A percentile compares a stretch with the other conserved stretches of the same genome.
Evolutionary conservation across 2,329 filamentous ascomycete genomes (phyloP).

Genomic region (Zalaria sp.): DNA sequence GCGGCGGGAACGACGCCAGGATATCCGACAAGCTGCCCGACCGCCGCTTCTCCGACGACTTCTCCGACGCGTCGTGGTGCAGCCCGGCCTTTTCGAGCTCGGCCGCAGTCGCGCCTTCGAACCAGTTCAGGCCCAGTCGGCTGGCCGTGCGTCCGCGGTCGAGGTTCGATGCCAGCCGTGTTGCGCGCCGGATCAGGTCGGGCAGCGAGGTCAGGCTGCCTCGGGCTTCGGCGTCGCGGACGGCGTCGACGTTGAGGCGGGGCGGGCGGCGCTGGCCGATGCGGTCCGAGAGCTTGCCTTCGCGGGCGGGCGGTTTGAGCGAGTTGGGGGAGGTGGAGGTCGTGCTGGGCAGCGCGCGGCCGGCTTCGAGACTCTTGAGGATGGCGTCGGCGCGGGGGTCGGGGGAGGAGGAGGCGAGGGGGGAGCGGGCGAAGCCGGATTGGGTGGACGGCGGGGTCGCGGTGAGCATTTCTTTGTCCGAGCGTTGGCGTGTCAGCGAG

Average conservation of each 20-base stretch:
- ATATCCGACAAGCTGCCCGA: conserved; percentile 49
- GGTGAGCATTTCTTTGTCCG: too few relatives aligned
- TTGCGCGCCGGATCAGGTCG: conserved; percentile 81
- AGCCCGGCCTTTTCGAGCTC: conserved; percentile 15
- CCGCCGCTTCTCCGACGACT: conserved; percentile 11
- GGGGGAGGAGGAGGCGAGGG: too few relatives aligned
- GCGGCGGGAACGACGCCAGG: conserved; percentile 50
- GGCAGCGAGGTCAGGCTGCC: conserved; percentile 85
- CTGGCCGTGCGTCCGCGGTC: conserved; percentile 64
- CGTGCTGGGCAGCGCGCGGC: conserved; percentile 9
- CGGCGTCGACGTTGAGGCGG: conserved; percentile 66
- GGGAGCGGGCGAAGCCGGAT: too few relatives aligned
- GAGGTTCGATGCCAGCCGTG: conserved; percentile 71
- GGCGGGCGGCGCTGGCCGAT: conserved; percentile 44
- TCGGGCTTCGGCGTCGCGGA: conserved; percentile 65
- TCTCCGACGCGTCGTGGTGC: conserved; percentile 2
- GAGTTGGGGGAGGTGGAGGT: too few relatives aligned
- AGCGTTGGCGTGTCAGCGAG: too few relatives aligned
- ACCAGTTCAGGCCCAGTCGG: conserved; percentile 38
- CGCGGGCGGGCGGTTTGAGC: too few relatives aligned
- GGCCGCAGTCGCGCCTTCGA: conserved; percentile 15
- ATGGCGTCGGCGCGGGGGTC: conserved; percentile 15
- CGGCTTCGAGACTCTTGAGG: conserved; percentile 17
- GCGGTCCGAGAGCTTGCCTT: conserved; percentile 23
- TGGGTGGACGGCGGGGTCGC: too few relatives aligned